Conservation (phyloP, 441 rosid genomes). For the Hura crepitans region DNA sequence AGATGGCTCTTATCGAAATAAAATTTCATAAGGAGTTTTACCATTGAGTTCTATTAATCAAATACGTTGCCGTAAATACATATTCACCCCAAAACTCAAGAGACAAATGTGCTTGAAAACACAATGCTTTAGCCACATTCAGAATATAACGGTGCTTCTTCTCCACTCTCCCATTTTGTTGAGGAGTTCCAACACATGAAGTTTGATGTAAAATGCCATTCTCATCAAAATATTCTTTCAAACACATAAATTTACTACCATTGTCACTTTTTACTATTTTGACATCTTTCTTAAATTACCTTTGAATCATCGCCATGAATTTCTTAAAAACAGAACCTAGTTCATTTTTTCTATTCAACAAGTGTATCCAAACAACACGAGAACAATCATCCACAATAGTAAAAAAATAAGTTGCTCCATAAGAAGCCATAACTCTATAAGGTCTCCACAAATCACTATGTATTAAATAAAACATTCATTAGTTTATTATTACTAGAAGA, state of each 20-base stretch:
- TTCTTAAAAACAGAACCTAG: not conserved
- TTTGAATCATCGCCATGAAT: not conserved
- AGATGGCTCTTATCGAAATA: no score
- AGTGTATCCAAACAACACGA: not conserved
- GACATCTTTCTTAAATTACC: not conserved
- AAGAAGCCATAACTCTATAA: not conserved
- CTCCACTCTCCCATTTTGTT: not conserved
- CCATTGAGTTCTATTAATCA: no score
- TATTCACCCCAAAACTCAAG: not conserved
- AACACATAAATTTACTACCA: not conserved
- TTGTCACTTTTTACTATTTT: not conserved
- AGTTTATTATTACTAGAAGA: no score
- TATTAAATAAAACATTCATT: no score
- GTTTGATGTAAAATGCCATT: not conserved
- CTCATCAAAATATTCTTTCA: not conserved
- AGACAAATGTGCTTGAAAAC: not conserved
- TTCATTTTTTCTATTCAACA: not conserved
- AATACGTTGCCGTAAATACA: not conserved
- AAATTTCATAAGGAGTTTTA: no score
- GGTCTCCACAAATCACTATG: not conserved
- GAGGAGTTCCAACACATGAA: not conserved
- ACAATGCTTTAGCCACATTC: not conserved
- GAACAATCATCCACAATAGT: not conserved
- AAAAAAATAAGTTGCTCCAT: not conserved
- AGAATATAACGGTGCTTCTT: not conserved